These are phyloP conservation scores for Lodderomyces pseudojiufengensis DNA, from an alignment of 1,139 yeast species.

Conservation along the genomic window DNA sequence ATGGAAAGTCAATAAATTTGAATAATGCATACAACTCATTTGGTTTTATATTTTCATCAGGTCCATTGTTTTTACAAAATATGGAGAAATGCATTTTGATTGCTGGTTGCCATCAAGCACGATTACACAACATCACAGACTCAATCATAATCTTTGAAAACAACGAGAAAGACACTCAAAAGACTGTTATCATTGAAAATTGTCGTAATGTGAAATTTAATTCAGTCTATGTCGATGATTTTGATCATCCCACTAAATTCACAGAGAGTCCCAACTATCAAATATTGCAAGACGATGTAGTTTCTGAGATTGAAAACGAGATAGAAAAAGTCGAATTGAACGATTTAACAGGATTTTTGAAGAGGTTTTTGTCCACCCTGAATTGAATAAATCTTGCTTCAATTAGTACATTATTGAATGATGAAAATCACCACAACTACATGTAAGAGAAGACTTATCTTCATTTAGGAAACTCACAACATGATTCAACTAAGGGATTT, in stretches of 20 bases:
- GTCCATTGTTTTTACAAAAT: constrained; percentile 12
- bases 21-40: constrained; percentile 3
- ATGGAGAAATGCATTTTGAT: constrained; percentile 22
- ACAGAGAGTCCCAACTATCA: constrained; percentile 16
- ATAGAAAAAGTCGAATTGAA: neutral
- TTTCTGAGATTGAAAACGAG: neutral
- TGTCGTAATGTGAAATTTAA: constrained; percentile 15
- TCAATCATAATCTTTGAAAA: constrained; percentile 20
- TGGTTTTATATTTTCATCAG: neutral
- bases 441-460: no score
- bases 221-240: constrained; percentile 12
- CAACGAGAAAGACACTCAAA: constrained; percentile 15
- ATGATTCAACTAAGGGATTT: no score
- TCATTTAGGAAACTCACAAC: no score
- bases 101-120: constrained; percentile 36
- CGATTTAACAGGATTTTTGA: neutral
- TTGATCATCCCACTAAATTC: constrained; percentile 11
- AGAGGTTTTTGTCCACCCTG: neutral
- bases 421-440: no score
- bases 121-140: constrained; percentile 30
- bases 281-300: neutral
- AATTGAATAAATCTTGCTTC: no score
- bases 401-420: no score
- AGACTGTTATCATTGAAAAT: constrained; percentile 31
- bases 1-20: constrained; percentile 4